Evolutionary conservation across 495 filamentous ascomycete genomes (phyloP), one percentile per base, ranked within the genome.

Genomic region (Penicillium malachiteum): DNA sequence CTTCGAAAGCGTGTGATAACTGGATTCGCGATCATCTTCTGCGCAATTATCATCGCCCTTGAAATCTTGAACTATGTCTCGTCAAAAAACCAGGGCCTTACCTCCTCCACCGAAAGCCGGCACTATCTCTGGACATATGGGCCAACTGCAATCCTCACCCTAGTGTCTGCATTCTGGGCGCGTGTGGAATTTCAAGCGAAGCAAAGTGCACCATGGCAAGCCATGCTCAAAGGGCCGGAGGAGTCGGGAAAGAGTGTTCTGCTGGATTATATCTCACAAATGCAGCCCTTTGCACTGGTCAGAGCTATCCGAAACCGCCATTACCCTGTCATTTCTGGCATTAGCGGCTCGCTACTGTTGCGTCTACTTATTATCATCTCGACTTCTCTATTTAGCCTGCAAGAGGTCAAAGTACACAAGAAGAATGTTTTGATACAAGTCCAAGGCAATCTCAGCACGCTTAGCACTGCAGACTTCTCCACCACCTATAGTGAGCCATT

Each of bases 91-190:
- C 33, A 57, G 34, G 65, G 65, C 5, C 35, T 68, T 13, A 55
- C 52, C n/a, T 44, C 50, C 18, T 53, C 55, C 14, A n/a, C 21
- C 14, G 45, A 58, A 21, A 50, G 47, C 18, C 62, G 55, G 1
- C 58, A 61, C n/a, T 72, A 71, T 53, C 50, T 62, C 3, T 72
- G 66, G 67, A 67, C 60, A 0, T 70, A 67, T 31, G 68, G 68
- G 6, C 67, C 70, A 26, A 72, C 70, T 4, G 67, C 68, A 1
- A 33, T 69, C 34, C 48, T 72, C 0, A 68, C 65, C 3, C 17
- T 67, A 1, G 40, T 69, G 5, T 55, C 49, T 13, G 65, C 60
- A 1, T 3, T 71, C 2, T 72, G 65, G 70, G 50, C 50, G 3
- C 63, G 65, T 0, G 57, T 59, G 5, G 67, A 70, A 32, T 63